Evolutionary conservation across 2,329 filamentous ascomycete species (phyloP).

Genomic region (Fusarium bulbicola): DNA sequence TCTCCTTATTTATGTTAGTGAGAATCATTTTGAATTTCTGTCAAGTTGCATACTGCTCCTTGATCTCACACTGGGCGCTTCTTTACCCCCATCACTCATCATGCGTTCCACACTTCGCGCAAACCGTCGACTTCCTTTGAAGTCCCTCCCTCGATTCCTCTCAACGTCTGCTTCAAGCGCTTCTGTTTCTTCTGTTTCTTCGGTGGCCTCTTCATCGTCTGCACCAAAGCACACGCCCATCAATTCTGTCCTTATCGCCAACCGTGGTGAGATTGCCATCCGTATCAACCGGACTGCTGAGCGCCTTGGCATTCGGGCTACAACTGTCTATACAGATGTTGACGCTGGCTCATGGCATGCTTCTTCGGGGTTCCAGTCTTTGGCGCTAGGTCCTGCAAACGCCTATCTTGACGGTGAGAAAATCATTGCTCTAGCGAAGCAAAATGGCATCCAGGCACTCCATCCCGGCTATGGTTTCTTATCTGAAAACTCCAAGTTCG

Average conservation of each 20-base stretch:
- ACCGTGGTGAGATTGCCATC: constrained; percentile 95
- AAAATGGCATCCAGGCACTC: constrained; percentile 86
- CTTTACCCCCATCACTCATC: constrained; percentile 29
- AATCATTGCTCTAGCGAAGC: constrained; percentile 88
- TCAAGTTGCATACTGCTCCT: constrained; percentile 15
- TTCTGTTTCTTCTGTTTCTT: constrained; percentile 47
- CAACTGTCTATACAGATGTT: constrained; percentile 93
- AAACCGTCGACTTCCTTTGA: constrained; percentile 59
- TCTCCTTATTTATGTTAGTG: constrained; percentile 19
- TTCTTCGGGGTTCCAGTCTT: constrained; percentile 80
- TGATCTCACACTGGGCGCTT: constrained; percentile 24
- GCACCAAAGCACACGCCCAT: constrained; percentile 59
- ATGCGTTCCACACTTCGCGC: constrained; percentile 66
- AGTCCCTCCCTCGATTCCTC: constrained; percentile 52
- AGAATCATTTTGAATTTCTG: constrained; percentile 7
- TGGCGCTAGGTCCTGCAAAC: constrained; percentile 83
- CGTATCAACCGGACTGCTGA: constrained; percentile 90
- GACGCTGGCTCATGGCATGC: constrained; percentile 91
- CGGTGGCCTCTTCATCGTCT: constrained; percentile 43
- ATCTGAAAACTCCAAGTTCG: constrained; percentile 93
- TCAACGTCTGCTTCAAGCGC: constrained; percentile 48
- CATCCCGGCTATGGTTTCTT: constrained; percentile 97
- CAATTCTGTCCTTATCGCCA: constrained; percentile 91
- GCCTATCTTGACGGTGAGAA: constrained; percentile 94
- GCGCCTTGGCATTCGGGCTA: constrained; percentile 89